A percentile compares a stretch with the other conserved stretches of the same genome.
These are phyloP conservation scores for Pythium sp. DNA, from an alignment of 352 stramenopile species.

Conservation along the genomic window DNA sequence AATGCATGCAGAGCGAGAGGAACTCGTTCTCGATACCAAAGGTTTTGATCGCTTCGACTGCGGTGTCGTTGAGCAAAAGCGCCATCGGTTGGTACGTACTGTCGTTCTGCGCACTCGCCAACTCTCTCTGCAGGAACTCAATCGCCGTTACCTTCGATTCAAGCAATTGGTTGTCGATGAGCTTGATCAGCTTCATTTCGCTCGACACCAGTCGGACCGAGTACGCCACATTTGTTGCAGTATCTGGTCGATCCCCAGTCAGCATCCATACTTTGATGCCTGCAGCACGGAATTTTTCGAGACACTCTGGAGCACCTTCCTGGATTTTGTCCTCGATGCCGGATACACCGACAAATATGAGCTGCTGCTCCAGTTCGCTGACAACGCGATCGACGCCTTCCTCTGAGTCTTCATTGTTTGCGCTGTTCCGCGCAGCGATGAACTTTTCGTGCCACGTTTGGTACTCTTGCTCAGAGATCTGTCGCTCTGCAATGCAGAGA, in stretches of 20 bases:
- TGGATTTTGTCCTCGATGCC: slow-evolving; percentile 75
- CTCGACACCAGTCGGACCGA: slow-evolving; percentile 46
- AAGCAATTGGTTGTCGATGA: slow-evolving; percentile 28
- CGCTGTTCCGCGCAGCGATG: slow-evolving; percentile 15
- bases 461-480: slow-evolving; percentile 55
- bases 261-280: slow-evolving; percentile 82
- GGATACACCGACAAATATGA: slow-evolving; percentile 53
- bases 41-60: slow-evolving; percentile 39
- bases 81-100: slow-evolving; percentile 14
- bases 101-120: slow-evolving; percentile 13
- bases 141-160: slow-evolving; percentile 19
- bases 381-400: slow-evolving; percentile 34
- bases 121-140: slow-evolving; percentile 28
- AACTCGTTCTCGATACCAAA: slow-evolving; percentile 45
- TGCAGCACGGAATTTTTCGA: slow-evolving; percentile 56
- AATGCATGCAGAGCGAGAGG: slow-evolving; percentile 62
- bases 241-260: slow-evolving; percentile 61
- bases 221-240: slow-evolving; percentile 60
- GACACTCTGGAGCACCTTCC: slow-evolving; percentile 44
- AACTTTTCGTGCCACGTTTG: slow-evolving; percentile 42
- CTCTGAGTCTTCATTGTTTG: slow-evolving; percentile 21
- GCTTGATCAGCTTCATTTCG: slow-evolving; percentile 51
- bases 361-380: slow-evolving; percentile 40
- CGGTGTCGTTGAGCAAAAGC: slow-evolving; percentile 48
- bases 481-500: slow-evolving; percentile 61